Evolutionary conservation across 495 filamentous ascomycete species (phyloP).

Genomic region (Penicillium goetzii): DNA sequence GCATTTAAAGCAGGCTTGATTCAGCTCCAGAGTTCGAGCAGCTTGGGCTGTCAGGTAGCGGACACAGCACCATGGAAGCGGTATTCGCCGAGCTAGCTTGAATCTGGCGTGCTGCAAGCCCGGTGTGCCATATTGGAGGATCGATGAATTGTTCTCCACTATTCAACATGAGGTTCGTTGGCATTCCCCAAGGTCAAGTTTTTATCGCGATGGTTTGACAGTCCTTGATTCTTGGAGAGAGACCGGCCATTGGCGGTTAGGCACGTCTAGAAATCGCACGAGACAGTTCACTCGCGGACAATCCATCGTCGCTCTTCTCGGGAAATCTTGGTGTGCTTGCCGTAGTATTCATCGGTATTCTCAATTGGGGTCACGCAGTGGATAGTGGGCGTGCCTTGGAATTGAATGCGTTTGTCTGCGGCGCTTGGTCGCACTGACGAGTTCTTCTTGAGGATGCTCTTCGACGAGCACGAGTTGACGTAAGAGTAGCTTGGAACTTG

Average conservation of each 20-base stretch:
- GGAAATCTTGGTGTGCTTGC: slow-evolving; percentile 53
- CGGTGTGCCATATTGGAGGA: background rate
- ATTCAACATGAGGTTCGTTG: background rate
- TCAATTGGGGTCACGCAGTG: slow-evolving; percentile 58
- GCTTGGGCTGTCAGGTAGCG: background rate
- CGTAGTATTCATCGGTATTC: slow-evolving; percentile 57
- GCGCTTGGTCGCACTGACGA: slow-evolving; percentile 19
- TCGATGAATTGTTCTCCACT: background rate
- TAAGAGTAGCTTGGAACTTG: slow-evolving; percentile 51
- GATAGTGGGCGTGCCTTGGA: slow-evolving; percentile 52
- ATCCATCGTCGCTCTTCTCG: slow-evolving; percentile 56
- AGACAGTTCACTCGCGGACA: slow-evolving; percentile 36
- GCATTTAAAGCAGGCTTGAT: background rate
- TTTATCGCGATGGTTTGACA: background rate
- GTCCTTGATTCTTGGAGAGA: background rate
- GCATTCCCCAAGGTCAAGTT: background rate
- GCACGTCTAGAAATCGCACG: background rate
- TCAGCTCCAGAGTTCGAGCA: background rate
- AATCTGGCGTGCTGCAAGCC: background rate
- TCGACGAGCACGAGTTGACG: slow-evolving; percentile 51
- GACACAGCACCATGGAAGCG: no score
- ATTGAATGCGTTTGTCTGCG: slow-evolving; percentile 50
- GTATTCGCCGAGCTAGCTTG: background rate
- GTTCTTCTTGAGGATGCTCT: slow-evolving; percentile 58
- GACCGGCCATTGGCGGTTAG: background rate